A percentile compares a stretch with the other conserved stretches of the same genome.
Evolutionary conservation across 2,329 filamentous ascomycete species (phyloP).

Genomic region (Fusarium transvaalense): DNA sequence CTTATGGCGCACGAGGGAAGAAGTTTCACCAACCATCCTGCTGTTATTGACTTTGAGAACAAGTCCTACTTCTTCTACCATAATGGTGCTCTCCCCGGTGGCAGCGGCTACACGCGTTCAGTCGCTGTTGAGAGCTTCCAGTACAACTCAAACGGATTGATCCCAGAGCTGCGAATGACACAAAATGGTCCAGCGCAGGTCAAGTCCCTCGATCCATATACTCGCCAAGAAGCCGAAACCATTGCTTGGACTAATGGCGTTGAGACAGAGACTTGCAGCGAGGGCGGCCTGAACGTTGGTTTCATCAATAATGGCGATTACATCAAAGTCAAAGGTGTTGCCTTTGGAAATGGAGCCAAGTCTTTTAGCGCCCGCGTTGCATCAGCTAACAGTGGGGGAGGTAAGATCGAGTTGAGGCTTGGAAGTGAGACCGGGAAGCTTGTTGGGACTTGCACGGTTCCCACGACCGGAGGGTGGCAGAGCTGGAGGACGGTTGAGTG

Average conservation of each 20-base stretch:
- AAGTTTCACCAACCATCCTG: constrained; percentile 20
- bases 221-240: constrained; percentile 10
- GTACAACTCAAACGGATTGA: constrained; percentile 5
- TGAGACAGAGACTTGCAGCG: constrained; percentile 15
- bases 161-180: constrained; percentile 2
- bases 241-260: constrained; percentile 17
- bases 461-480: constrained; percentile 10
- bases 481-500: neutral
- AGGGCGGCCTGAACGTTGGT: neutral
- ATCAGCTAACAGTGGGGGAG: neutral
- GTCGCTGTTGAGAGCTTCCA: constrained; percentile 18
- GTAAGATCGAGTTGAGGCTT: constrained; percentile 10
- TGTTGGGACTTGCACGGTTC: constrained; percentile 19
- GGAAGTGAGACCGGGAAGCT: constrained; percentile 4
- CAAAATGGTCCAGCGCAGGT: neutral
- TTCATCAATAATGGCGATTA: constrained; percentile 17
- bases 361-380: constrained; percentile 12
- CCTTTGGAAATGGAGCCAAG: neutral
- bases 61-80: constrained; percentile 23
- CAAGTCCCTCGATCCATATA: constrained; percentile 1
- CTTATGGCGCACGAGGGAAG: constrained; percentile 1
- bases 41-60: constrained; percentile 9
- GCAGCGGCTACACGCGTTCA: neutral
- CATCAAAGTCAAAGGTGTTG: constrained; percentile 18
- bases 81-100: constrained; percentile 10